Base-by-base conservation (phyloP, 169 alveolate genomes). In the Eimeria sp. region DNA sequence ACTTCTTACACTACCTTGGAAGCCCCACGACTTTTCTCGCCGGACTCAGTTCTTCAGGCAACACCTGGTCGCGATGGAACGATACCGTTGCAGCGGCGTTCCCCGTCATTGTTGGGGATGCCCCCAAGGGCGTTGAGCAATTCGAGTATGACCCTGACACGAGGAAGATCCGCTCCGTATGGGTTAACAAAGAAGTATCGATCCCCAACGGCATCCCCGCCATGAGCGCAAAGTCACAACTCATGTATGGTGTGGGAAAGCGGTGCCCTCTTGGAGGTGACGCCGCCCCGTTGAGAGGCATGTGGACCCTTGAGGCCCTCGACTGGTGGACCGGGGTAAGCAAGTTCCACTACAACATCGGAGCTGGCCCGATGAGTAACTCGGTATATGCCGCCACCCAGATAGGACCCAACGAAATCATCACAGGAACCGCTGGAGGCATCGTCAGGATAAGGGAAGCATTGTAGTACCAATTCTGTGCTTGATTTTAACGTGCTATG, bases 221-320 rank as follows among this genome's bases (percentile, higher is more conserved):
- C 3, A 95, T 95, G 97, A 95, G 97, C 73, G 96, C 95, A 51
- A 65, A 73, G 78, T 47, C 96, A n/a, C 86, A 91, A 11, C 94
- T 95, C 47, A 91, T 95, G 96, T 95, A 95, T 49, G 97, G 97
- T 51, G 90, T 95, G 30, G 97, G 97, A 47, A 95, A 95, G 20
- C 92, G 97, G 9, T 90, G 97, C 14, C 95, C 80, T 18, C 78
- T 95, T 76, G 94, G 95, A 20, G 80, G 87, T n/a, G 95, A 90
- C 7, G 97, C 97, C 9, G 97, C 95, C 2, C 96, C 97, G 51
- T 18, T 91, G 75, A 45, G 96, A 40, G 97, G 97, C 73, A 90
- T 95, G 96, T 95, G 97, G 97, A 95, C 97, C 45, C 95, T 95
- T 13, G 97, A 95, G 73, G 97, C 96, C 57, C 96, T 95, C 54